Evolutionary conservation across 441 rosid genomes (phyloP).

Genomic region (Gossypium armourianum): DNA sequence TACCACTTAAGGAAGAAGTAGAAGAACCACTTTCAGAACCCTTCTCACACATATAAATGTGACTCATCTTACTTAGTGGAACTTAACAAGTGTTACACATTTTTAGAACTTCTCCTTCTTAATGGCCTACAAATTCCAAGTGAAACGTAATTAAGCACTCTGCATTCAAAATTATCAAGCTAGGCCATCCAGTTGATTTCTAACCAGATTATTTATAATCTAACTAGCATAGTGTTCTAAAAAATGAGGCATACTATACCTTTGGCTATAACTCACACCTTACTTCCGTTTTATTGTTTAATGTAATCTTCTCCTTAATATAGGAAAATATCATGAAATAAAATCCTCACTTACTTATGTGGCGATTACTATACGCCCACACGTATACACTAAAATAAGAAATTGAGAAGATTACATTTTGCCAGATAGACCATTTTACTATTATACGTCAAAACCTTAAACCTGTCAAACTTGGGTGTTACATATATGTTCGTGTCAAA

Average conservation of each 20-base stretch:
- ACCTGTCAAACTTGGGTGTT: neutral
- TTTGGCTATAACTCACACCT: neutral
- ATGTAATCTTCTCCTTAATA: neutral
- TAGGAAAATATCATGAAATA: neutral
- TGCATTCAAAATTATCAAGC: neutral
- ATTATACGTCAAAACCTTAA: neutral
- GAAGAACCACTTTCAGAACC: neutral
- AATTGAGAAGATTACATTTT: neutral
- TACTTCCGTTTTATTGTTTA: neutral
- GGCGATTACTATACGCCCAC: neutral
- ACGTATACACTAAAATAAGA: neutral
- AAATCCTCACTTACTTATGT: neutral
- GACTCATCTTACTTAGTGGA: neutral
- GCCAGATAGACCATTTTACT: neutral
- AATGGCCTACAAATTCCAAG: neutral
- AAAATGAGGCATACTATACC: neutral
- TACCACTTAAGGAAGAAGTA: neutral
- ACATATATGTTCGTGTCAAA: neutral
- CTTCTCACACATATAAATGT: neutral
- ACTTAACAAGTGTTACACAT: neutral
- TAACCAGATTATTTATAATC: neutral
- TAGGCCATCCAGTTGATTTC: neutral
- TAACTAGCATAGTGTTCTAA: too few relatives aligned
- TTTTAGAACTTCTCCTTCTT: neutral
- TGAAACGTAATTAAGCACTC: neutral